Base-by-base conservation (phyloP, 805 yeast species). In the Candida gorgasii region DNA sequence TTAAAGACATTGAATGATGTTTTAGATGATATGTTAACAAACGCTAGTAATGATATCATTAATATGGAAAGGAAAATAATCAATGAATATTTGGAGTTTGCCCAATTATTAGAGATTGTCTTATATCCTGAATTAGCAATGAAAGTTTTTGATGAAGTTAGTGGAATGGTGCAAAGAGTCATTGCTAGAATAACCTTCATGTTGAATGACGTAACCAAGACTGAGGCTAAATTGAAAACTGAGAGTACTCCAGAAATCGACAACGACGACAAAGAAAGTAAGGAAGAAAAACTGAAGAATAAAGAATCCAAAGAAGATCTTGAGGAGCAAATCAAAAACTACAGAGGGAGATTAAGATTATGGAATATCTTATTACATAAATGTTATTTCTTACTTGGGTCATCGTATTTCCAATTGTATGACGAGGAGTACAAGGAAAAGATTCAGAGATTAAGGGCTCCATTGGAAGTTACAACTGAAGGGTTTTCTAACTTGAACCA, bases 321-420 rank as follows among this genome's bases (percentile, higher is more conserved):
- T 4, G 58, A 59, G 39, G 73, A 67, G 8, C 44, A 45, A 8
- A 56, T 64, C n/a, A 48, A 52, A 12, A 28, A 46, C 2, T 39
- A 52, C 1, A 61, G 58, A 39, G 11, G 52, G 7, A 65, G 73
- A 39, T 53, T 75, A 8, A 62, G 86, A 47, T 55, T 66, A 11
- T 75, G 81, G 79, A 50, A 73, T 23, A 84, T 87, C 39, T 54
- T 80, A 8, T 62, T 87, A 12, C 97, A 93, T 58, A 82, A 90
- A 39, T 74, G 84, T 33, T 84, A 79, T 55, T 92, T 90, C 55
- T 78, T 89, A 47, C 67, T 86, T 18, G 97, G 88, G 0, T 79
- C 89, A 1, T 78, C 86, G 0, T 78, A 84, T 54, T 86, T 74
- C 49, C 90, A 84, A 47, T 42, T 54, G 8, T 61, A 67, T 44